Base-by-base conservation (phyloP, 345 rosid species). In the Pugionium dolabratum region DNA sequence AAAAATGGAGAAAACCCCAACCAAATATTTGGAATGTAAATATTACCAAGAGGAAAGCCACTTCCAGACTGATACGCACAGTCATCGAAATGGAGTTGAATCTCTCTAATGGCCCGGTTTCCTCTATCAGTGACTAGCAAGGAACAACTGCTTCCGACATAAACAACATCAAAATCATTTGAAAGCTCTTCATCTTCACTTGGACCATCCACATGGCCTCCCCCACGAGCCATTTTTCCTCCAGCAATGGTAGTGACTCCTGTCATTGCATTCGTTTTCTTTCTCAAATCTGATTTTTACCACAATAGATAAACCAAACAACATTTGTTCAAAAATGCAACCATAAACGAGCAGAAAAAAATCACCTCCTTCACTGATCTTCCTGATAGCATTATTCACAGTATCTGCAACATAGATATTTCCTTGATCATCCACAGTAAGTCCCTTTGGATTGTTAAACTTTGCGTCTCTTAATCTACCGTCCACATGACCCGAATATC, bases 181-280 rank as follows among this genome's bases (percentile, higher is more conserved):
- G 99, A 94, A 55, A 94, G 90, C 58, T 86, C 82, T 46, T 96
- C 97, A 83, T 90, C 96, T 77, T 83, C 97, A 70, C 96, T 94
- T n/a, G 99, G 96, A 69, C 99, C 99, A 78, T 94, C 96, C 37
- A 86, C 86, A 81, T 90, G 89, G 67, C 90, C 81, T 26, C 92
- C 92, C 74, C 93, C 95, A 31, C 74, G 86, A 62, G 82, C 77
- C 80, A 67, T 62, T 78, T 90, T 90, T 1, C 99, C 97, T 55
- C 99, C 97, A 53, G 99, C 96, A 74, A 94, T 84, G 34, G 99
- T 94, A 39, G 96, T 85, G 25, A 94, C 88, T 57, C 95, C 97
- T 94, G 73, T 65, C 77, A 58, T 40, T 27, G 26, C 68, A 74
- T 33, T 10, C 2, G 25, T 47, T 7, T 44, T 61, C 45, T 40